phyloP scores from a whole-genome alignment of 2,329 filamentous ascomycete species.

The Microcyclosporella mali region DNA sequence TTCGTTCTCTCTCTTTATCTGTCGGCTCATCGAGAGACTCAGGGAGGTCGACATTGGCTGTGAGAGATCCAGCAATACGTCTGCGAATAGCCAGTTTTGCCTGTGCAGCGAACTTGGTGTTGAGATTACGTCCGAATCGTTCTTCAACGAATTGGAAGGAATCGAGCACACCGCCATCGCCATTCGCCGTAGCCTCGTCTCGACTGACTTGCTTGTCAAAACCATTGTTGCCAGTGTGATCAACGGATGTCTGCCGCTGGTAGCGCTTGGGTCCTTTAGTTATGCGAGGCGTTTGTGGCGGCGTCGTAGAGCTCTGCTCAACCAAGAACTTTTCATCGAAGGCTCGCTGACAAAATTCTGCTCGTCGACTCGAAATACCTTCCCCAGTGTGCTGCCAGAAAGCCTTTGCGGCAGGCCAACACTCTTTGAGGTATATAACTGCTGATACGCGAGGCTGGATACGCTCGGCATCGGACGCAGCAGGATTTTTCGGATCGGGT shows the following conservation, averaged over 20 bases:
- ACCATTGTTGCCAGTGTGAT: slow-evolving; percentile 26
- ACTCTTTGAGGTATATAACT: slow-evolving; percentile 63
- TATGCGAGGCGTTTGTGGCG: slow-evolving; percentile 33
- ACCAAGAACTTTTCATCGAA: slow-evolving; percentile 64
- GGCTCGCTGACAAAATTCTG: slow-evolving; percentile 77
- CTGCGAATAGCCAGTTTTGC: slow-evolving; percentile 80
- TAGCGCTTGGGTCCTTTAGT: slow-evolving; percentile 75
- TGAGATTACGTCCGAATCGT: slow-evolving; percentile 85
- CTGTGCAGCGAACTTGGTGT: slow-evolving; percentile 68
- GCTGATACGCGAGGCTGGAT: slow-evolving; percentile 42
- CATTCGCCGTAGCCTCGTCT: slow-evolving; percentile 14
- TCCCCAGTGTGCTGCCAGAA: slow-evolving; percentile 98
- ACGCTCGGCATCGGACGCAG: slow-evolving; percentile 35
- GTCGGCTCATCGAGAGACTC: slow-evolving; percentile 46
- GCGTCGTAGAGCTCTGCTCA: slow-evolving; percentile 38
- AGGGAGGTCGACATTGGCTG: slow-evolving; percentile 61
- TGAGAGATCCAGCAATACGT: slow-evolving; percentile 81
- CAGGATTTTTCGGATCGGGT: slow-evolving; percentile 50
- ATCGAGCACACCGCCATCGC: slow-evolving; percentile 51
- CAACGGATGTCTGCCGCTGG: slow-evolving; percentile 56
- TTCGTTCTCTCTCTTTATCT: slow-evolving; percentile 33
- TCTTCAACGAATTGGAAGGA: slow-evolving; percentile 82
- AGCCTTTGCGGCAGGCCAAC: slow-evolving; percentile 72
- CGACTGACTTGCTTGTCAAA: slow-evolving; percentile 14
- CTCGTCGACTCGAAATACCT: slow-evolving; percentile 81